Conservation (phyloP, 179 eudicot species). For the Patellifolia procumbens region DNA sequence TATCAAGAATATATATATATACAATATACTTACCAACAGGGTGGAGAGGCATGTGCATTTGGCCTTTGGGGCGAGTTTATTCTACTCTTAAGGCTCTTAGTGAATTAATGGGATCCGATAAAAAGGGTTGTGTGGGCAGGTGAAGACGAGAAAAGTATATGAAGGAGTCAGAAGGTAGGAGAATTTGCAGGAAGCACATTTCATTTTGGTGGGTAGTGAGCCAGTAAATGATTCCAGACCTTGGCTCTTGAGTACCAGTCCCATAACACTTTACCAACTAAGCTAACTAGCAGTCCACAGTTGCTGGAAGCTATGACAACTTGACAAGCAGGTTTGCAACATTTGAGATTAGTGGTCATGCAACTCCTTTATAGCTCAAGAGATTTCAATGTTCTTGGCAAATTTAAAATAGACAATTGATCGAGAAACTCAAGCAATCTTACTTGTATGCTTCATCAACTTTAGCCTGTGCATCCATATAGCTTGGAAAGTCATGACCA, state of each 20-base stretch:
- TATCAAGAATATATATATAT: not conserved
- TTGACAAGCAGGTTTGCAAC: no score
- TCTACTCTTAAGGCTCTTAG: not conserved
- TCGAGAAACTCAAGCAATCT: slow-evolving; percentile 18
- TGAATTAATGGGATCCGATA: not conserved
- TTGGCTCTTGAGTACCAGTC: not conserved
- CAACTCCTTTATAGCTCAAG: not conserved
- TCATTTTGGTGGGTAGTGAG: not conserved
- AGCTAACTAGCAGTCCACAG: not conserved
- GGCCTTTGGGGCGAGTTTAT: not conserved
- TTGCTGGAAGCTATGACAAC: no score
- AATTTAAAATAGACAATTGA: not conserved
- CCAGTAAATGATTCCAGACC: not conserved
- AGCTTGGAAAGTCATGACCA: slow-evolving; percentile 90
- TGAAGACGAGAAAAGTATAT: not conserved
- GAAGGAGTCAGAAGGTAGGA: not conserved
- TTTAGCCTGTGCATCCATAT: slow-evolving; percentile 85
- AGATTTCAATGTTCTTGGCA: not conserved
- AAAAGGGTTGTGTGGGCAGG: not conserved
- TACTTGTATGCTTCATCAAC: slow-evolving; percentile 99
- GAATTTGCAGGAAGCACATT: not conserved
- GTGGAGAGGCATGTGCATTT: not conserved
- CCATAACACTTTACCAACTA: not conserved
- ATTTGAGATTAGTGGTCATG: not conserved
- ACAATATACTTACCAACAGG: not conserved